Percentiles rank a stretch among this genome's conserved stretches.
Conservation (phyloP, 768 basidiomycete genomes). For the Cystoderma amianthinum region DNA sequence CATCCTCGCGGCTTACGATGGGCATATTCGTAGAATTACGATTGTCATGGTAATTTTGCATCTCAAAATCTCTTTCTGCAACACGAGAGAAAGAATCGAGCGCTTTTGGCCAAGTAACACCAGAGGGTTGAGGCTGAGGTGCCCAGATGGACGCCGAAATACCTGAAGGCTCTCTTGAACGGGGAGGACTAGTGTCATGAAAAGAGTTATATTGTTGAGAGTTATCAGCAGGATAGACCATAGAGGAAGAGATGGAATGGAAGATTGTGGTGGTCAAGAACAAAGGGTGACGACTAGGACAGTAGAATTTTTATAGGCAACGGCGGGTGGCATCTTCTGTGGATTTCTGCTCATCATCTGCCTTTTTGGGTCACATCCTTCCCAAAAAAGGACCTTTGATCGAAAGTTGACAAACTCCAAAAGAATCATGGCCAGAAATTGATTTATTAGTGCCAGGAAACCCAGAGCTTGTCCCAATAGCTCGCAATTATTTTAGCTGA, state of each 20-base stretch:
- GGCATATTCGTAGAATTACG: constrained; percentile 15
- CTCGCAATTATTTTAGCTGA: too few species aligned
- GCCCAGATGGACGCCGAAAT: constrained; percentile 72
- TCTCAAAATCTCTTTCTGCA: constrained; percentile 32
- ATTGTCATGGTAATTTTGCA: constrained; percentile 14
- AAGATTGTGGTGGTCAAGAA: constrained; percentile 35
- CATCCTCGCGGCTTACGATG: constrained; percentile 46
- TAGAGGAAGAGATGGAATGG: constrained; percentile 12
- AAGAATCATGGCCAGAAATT: too few species aligned
- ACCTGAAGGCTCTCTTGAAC: constrained; percentile 30
- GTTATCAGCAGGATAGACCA: constrained; percentile 24
- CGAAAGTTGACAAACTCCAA: too few species aligned
- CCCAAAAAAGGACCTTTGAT: too few species aligned
- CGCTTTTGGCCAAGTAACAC: constrained; percentile 61
- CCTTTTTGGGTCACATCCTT: constrained; percentile 23
- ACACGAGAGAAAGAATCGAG: constrained; percentile 55
- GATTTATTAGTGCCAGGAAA: too few species aligned
- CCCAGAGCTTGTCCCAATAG: too few species aligned
- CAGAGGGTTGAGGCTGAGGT: constrained; percentile 66
- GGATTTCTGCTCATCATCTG: constrained; percentile 20
- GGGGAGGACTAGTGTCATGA: constrained; percentile 34
- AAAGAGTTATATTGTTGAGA: constrained; percentile 26
- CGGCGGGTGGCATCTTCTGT: constrained; percentile 23
- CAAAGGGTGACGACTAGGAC: constrained; percentile 24
- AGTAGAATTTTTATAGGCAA: constrained; percentile 25